Evolutionary conservation across 768 basidiomycete genomes (phyloP), one percentile per base, ranked within the genome.

Genomic region (Phaeolepiota aurea): DNA sequence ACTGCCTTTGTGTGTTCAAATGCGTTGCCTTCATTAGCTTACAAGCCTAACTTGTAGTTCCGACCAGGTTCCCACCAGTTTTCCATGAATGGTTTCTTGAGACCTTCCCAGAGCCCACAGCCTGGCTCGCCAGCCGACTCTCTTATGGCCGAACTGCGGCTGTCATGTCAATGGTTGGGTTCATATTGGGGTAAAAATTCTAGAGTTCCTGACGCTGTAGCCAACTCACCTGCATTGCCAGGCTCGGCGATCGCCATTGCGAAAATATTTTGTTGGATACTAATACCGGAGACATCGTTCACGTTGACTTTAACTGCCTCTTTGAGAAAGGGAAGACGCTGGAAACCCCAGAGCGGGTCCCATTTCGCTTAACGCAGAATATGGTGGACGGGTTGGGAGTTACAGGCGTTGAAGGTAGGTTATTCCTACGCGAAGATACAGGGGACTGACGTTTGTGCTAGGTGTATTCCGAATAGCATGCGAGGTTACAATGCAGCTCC

Each of bases 111-210:
- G 96, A 99, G 51, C 96, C 96, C 0, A 82, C 87, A 0, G 86
- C 88, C 0, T 99, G 96, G 96, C 72, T 98, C 12, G 76, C 82
- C 1, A 87, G 87, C 56, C 79, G 94, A n/a, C 59, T 89, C 49
- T 70, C 78, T 1, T 99, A 93, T 54, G 82, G 76, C 3, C 74
- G 94, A 32, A 96, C 94, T 0, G 77, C 87, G 0, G 96, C 94
- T 0, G 96, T 98, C 40, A 98, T 96, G 84, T 96, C 87, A 1
- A 98, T 99, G 87, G 87, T 98, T 15, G 96, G 96, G 9, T 94
- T 87, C 52, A 91, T 99, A 32, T 68, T 98, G 10, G 94, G 94
- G 91, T 94, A 48, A 41, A 80, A 40, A 16, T 31, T 5, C 18
- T 40, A 13, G 35, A 7, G 32, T 10, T 28, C n/a, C 13, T 36